Percentiles rank a stretch among this genome's conserved stretches.
Conservation (phyloP, 345 rosid species). For the Gossypium arboreum region DNA sequence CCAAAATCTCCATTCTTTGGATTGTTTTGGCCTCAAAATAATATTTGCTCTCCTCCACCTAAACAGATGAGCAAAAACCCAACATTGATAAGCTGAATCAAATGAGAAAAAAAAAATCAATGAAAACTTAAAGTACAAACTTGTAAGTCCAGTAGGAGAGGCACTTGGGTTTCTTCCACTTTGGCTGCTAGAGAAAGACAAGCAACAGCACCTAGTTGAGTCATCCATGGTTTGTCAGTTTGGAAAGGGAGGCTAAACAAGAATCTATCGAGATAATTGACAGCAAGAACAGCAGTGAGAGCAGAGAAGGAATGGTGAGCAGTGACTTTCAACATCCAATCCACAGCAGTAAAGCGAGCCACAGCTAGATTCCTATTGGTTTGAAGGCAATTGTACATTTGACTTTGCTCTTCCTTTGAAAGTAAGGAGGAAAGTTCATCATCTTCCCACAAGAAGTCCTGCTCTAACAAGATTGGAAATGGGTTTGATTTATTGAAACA, state of each 20-base stretch:
- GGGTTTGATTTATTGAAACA: background rate
- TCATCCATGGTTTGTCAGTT: conserved; percentile 57
- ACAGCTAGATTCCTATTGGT: conserved; percentile 26
- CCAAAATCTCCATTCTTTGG: conserved; percentile 69
- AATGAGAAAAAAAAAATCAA: background rate
- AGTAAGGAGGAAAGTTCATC: conserved; percentile 47
- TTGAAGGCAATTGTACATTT: conserved; percentile 21
- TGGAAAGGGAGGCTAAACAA: conserved; percentile 31
- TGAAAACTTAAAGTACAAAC: conserved; percentile 22
- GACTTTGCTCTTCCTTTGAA: conserved; percentile 43
- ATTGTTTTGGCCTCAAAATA: conserved; percentile 60
- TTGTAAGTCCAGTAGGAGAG: conserved; percentile 64
- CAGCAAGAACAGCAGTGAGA: conserved; percentile 56
- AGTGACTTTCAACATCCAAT: conserved; percentile 49
- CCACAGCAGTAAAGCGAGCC: conserved; percentile 46
- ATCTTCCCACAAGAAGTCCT: conserved; percentile 53
- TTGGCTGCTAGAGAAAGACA: conserved; percentile 75
- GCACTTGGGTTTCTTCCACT: conserved; percentile 57
- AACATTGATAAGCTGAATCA: conserved; percentile 9
- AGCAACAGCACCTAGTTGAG: conserved; percentile 65
- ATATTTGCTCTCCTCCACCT: conserved; percentile 56
- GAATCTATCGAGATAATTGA: conserved; percentile 68
- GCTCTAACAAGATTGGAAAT: conserved; percentile 28
- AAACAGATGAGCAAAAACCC: conserved; percentile 11
- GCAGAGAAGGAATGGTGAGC: conserved; percentile 48